These are phyloP conservation scores for Fusarium newnesense DNA, from an alignment of 2,329 filamentous ascomycete genomes.

Conservation along the genomic window DNA sequence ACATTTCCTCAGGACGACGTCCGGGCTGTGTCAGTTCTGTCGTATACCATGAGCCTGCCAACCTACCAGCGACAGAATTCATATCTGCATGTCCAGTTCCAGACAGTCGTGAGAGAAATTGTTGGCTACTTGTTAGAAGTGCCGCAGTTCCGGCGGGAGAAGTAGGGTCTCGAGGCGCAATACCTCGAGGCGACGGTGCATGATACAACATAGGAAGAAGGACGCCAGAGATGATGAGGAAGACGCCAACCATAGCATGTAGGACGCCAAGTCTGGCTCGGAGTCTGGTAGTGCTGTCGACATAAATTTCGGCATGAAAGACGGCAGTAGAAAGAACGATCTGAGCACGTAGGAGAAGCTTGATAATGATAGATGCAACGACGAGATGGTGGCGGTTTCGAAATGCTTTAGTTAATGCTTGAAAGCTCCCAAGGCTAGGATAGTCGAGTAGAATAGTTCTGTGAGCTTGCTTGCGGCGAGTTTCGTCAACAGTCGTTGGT, in stretches of 20 bases:
- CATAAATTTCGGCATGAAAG: conserved; percentile 38
- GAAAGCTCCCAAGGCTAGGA: conserved; percentile 35
- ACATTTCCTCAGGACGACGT: conserved; percentile 37
- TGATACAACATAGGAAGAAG: conserved; percentile 43
- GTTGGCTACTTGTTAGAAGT: conserved; percentile 40
- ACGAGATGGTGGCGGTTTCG: conserved; percentile 44
- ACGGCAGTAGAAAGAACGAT: conserved; percentile 44
- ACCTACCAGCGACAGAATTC: conserved; percentile 33
- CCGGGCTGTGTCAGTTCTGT: conserved; percentile 39
- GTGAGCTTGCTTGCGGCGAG: conserved; percentile 43
- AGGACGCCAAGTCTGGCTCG: conserved; percentile 32
- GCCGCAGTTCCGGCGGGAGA: conserved; percentile 43
- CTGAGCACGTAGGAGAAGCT: conserved; percentile 40
- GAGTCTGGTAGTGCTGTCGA: conserved; percentile 33
- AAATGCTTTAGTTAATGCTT: conserved; percentile 36
- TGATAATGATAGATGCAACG: conserved; percentile 32
- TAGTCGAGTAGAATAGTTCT: conserved; percentile 45
- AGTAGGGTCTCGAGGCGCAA: conserved; percentile 44
- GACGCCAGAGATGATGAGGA: conserved; percentile 32
- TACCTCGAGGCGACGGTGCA: conserved; percentile 40
- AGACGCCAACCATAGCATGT: conserved; percentile 40
- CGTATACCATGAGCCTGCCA: conserved; percentile 46
- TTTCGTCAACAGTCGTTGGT: conserved; percentile 41
- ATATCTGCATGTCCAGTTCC: conserved; percentile 41
- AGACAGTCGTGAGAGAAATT: conserved; percentile 37